phyloP scores from a whole-genome alignment of 495 filamentous ascomycete species.

The Penicilliopsis zonata region DNA sequence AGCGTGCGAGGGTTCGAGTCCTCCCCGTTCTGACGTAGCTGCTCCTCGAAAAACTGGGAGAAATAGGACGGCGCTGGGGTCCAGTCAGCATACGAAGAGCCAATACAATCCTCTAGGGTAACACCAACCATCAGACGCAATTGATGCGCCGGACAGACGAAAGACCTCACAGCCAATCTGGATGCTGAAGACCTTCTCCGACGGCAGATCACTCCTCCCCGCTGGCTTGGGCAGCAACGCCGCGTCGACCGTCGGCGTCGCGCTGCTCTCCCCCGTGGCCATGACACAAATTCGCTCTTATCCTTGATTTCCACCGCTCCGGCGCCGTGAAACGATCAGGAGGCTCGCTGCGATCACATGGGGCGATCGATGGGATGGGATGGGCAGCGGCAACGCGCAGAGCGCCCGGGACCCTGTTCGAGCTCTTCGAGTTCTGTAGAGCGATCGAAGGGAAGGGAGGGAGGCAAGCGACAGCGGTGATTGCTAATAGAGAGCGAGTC shows the following conservation, averaged over 20 bases:
- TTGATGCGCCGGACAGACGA: slow-evolving; percentile 83
- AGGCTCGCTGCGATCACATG: too few relatives aligned
- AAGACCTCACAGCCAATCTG: slow-evolving; percentile 91
- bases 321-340: too few relatives aligned
- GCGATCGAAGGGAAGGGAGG: too few relatives aligned
- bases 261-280: too few relatives aligned
- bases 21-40: slow-evolving; percentile 53
- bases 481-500: too few relatives aligned
- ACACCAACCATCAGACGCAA: slow-evolving; percentile 86
- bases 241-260: neutral
- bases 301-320: too few relatives aligned
- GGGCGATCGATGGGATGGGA: too few relatives aligned
- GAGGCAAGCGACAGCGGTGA: too few relatives aligned
- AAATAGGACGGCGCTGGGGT: slow-evolving; percentile 92
- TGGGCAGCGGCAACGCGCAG: too few relatives aligned
- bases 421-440: too few relatives aligned
- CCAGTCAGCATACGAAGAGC: slow-evolving; percentile 29
- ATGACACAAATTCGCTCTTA: too few relatives aligned
- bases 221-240: neutral
- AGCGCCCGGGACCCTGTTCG: too few relatives aligned
- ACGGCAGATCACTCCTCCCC: slow-evolving; percentile 27
- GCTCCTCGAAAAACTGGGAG: slow-evolving; percentile 83
- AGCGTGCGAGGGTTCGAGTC: slow-evolving; percentile 53
- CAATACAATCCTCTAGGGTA: neutral
- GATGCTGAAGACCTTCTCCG: slow-evolving; percentile 74